Percentiles rank a stretch among this genome's conserved stretches.
phyloP scores from a whole-genome alignment of 192 early-diverging fungal genomes.

The Coemansia brasiliensis region DNA sequence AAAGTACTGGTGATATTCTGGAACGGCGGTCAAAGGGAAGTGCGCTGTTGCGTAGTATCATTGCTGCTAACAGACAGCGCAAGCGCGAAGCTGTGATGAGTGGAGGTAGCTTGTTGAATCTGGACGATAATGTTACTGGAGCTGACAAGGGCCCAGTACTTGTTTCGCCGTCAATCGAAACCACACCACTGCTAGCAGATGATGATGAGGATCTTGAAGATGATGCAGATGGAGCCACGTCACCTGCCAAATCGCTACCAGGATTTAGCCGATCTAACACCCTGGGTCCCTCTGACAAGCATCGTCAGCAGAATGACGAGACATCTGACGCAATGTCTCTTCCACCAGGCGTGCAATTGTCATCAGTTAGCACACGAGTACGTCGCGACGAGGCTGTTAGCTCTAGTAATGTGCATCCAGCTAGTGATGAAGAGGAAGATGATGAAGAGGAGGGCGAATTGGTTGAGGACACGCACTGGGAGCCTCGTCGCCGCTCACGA shows the following conservation, averaged over 20 bases:
- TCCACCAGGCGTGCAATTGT: constrained; percentile 4
- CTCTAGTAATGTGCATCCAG: not conserved
- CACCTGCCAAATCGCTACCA: constrained; percentile 6
- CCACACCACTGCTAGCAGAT: not conserved
- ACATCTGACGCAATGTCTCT: not conserved
- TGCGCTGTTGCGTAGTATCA: constrained; percentile 47
- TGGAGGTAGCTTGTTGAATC: not conserved
- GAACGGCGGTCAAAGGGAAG: constrained; percentile 33
- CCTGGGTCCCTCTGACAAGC: not conserved
- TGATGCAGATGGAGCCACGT: not conserved
- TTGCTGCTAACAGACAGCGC: constrained; percentile 41
- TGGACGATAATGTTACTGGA: constrained; percentile 11
- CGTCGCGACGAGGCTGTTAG: constrained; percentile 9
- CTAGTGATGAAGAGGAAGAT: constrained; percentile 8
- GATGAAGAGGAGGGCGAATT: constrained; percentile 49
- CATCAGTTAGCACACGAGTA: constrained; percentile 1
- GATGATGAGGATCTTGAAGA: constrained; percentile 10
- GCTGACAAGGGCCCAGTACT: constrained; percentile 11
- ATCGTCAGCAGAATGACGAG: constrained; percentile 2
- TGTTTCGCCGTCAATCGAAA: constrained; percentile 11
- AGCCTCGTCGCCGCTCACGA: constrained; percentile 24
- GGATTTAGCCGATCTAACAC: not conserved
- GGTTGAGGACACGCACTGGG: constrained; percentile 37
- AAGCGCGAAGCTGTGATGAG: constrained; percentile 17
- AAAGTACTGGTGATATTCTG: constrained; percentile 3